These are phyloP conservation scores for Passalora sequoiae DNA, from an alignment of 2,329 filamentous ascomycete genomes.

Conservation along the genomic window DNA sequence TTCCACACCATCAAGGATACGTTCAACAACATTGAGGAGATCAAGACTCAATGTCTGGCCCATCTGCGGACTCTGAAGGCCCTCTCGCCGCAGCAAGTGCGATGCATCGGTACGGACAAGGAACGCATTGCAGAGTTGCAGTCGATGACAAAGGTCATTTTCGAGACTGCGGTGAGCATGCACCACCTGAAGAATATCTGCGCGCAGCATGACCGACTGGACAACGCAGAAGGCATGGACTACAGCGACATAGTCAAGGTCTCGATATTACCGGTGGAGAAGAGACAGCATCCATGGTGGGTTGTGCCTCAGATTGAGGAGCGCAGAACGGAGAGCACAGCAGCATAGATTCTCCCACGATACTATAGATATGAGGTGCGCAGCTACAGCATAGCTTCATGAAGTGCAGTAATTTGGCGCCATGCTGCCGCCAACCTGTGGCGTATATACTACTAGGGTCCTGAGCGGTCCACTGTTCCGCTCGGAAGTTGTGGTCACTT, in stretches of 20 bases:
- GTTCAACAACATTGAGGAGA: not conserved
- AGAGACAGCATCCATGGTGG: slow-evolving; percentile 45
- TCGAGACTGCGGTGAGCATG: slow-evolving; percentile 28
- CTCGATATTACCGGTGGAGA: slow-evolving; percentile 35
- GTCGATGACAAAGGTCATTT: slow-evolving; percentile 31
- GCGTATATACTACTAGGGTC: no score
- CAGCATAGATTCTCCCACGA: not conserved
- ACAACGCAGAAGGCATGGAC: slow-evolving; percentile 3
- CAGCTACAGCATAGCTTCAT: no score
- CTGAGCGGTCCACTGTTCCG: no score
- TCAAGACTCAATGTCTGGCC: not conserved
- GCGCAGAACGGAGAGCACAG: no score
- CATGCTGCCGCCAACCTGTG: no score
- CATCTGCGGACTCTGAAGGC: not conserved
- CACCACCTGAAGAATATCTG: slow-evolving; percentile 22
- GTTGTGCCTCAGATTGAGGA: slow-evolving; percentile 39
- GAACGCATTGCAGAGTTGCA: slow-evolving; percentile 35
- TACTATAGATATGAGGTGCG: not conserved
- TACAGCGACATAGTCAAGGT: slow-evolving; percentile 29
- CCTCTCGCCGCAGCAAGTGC: slow-evolving; percentile 26
- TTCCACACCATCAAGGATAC: not conserved
- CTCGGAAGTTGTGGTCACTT: no score
- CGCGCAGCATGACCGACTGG: slow-evolving; percentile 19
- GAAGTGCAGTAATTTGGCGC: no score
- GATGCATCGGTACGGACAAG: slow-evolving; percentile 34